Base-by-base conservation (phyloP, 306 rosid species). In the Malus sieversii region DNA sequence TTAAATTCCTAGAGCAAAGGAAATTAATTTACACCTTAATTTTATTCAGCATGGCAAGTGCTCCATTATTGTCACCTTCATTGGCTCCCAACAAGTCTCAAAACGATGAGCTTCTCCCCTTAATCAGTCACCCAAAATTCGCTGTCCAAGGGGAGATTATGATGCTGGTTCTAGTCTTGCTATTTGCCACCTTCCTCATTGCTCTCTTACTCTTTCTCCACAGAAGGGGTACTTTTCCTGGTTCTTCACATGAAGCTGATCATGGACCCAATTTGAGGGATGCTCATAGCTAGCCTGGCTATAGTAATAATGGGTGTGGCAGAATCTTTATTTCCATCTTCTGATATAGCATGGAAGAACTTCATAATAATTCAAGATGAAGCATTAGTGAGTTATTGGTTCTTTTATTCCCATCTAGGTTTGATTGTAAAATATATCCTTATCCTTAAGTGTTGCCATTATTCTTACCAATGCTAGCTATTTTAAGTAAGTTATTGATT, bases 61-160 rank as follows among this genome's bases (percentile, higher is more conserved):
- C 32, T 46, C 57, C 74, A 58, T 75, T 59, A 7, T 72, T 57
- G 9, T 40, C 84, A 46, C 73, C 81, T 64, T 72, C 81, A 63
- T 51, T 72, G 19, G 78, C 71, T 10, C 90, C 90, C 13, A 77
- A 12, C 16, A 5, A 70, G 33, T 51, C 70, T 62, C 57, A 46
- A 40, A 73, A 71, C 45, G 79, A 29, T n/a, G 68, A 58, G 18
- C 44, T 60, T 44, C 62, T 18, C 40, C 72, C 82, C 75, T 55
- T 9, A 5, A 7, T 79, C 19, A 57, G 66, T 15, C 80, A 87
- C 83, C 83, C 85, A 5, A 55, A 80, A 42, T 84, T 79, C 52
- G 85, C 71, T 29, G 76, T 70, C 23, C 79, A 84, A 33, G 90
- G 90, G 60, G 78, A 79, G 78, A 82, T 84, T 68, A 40, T 80